Evolutionary conservation across 2,329 filamentous ascomycete species (phyloP), one percentile per base, ranked within the genome.

Genomic region (Fonsecaea pedrosoi): DNA sequence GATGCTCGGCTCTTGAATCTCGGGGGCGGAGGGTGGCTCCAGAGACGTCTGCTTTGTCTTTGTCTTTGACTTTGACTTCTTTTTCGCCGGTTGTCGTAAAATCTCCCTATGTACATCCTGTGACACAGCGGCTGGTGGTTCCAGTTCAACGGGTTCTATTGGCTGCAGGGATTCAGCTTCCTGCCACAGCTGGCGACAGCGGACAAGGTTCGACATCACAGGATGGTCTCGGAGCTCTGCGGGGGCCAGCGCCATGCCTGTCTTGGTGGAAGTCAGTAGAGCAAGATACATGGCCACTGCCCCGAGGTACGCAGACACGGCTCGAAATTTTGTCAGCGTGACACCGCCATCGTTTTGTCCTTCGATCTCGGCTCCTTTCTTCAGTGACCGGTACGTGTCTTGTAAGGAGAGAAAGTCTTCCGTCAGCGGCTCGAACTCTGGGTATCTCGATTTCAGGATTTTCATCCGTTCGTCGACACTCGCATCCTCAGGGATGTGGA

Each of bases 271-370:
- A 10, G 92, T 92, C n/a, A 99, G 82, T 40, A 98, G 86, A 42
- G 94, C 92, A 77, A 99, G 97, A 78, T 99, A 99, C 87, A 97
- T 94, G 57, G 91, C 90, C 72, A 99, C 83, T 1, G 92, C 86
- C 53, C 91, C 92, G 30, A 98, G 83, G 76, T 99, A 98, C 67
- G 93, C 92, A 4, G 92, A 90, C 45, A 96, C 83, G 10, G 94
- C 88, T 77, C 92, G 89, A 76, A 91, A 89, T 77, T 94, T 95
- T 66, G 92, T 84, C 8, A 89, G 82, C 25, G 86, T 82, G n/a
- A 90, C 77, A 1, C 87, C 86, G 3, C 75, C 18, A 37, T 54
- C 21, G 4, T 58, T 32, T 4, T 71, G 42, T 71, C 65, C 18
- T 68, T 65, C 30, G 76, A 70, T 70, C 58, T 85, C 82, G 57